Conservation (phyloP, 139 green algal species). For the Coelastrella sp. region DNA sequence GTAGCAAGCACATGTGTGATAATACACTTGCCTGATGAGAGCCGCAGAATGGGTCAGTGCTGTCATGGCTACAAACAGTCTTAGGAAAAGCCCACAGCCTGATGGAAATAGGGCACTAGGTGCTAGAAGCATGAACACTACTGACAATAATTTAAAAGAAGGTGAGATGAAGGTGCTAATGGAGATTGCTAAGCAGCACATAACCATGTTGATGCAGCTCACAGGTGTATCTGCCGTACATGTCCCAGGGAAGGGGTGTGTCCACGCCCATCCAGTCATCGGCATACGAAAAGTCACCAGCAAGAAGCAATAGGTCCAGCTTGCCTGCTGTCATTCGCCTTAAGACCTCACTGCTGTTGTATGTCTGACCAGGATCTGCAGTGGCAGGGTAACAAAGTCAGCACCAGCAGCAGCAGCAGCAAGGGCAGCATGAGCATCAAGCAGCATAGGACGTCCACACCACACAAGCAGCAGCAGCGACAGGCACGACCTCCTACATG, state of each 20-base stretch:
- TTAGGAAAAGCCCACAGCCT: too few relatives aligned
- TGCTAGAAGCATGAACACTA: not conserved
- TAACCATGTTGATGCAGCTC: not conserved
- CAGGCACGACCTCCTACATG: too few relatives aligned
- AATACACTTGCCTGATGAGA: too few relatives aligned
- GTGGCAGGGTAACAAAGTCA: not conserved
- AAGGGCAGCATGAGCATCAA: not conserved
- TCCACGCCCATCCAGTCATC: constrained; percentile 65
- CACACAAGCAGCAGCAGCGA: not conserved
- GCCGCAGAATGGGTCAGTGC: too few relatives aligned
- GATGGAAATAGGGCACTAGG: not conserved
- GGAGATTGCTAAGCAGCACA: not conserved
- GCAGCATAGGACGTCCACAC: not conserved
- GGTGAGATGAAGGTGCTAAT: not conserved
- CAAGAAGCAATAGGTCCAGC: constrained; percentile 67
- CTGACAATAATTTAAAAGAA: not conserved
- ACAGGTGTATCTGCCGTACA: constrained; percentile 10
- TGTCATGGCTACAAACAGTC: too few relatives aligned
- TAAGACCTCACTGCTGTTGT: constrained; percentile 76
- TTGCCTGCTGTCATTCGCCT: constrained; percentile 59
- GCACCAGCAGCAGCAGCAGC: not conserved
- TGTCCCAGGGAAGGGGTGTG: not conserved
- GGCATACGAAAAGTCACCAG: constrained; percentile 86
- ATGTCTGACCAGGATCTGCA: constrained; percentile 83
- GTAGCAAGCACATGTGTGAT: too few relatives aligned